These are phyloP conservation scores for Brassica napus DNA, from an alignment of 345 rosid species.

Conservation along the genomic window DNA sequence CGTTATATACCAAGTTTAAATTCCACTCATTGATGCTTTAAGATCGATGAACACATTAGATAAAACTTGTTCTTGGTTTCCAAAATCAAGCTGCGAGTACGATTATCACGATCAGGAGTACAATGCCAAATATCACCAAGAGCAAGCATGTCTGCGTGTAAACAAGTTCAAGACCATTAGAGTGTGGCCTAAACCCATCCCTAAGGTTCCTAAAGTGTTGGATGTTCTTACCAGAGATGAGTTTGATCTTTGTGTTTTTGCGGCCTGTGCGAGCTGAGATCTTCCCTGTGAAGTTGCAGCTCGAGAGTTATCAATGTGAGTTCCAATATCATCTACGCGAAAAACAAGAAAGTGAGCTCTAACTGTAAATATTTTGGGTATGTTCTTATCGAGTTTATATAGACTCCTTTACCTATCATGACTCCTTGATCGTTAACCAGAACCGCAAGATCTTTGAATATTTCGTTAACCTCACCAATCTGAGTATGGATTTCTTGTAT, in stretches of 20 bases:
- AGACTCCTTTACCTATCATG: slow-evolving; percentile 59
- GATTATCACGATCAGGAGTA: slow-evolving; percentile 82
- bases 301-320: slow-evolving; percentile 79
- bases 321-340: slow-evolving; percentile 76
- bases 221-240: slow-evolving; percentile 72
- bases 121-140: slow-evolving; percentile 90
- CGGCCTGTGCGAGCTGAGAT: slow-evolving; percentile 79
- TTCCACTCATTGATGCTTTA: slow-evolving; percentile 17
- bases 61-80: neutral
- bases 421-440: slow-evolving; percentile 95
- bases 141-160: slow-evolving; percentile 83
- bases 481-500: slow-evolving; percentile 88
- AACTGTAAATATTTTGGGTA: too few species aligned
- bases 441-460: slow-evolving; percentile 91
- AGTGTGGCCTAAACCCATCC: neutral
- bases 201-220: neutral
- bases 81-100: slow-evolving; percentile 70
- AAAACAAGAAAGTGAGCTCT: neutral
- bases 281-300: slow-evolving; percentile 87
- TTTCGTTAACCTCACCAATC: slow-evolving; percentile 95
- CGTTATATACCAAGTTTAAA: slow-evolving; percentile 27
- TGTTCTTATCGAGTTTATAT: neutral
- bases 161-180: slow-evolving; percentile 18
- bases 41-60: slow-evolving; percentile 11
- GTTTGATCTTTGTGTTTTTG: slow-evolving; percentile 91